Conservation (phyloP, 805 yeast species). For the Groenewaldozyma salmanticensis region DNA sequence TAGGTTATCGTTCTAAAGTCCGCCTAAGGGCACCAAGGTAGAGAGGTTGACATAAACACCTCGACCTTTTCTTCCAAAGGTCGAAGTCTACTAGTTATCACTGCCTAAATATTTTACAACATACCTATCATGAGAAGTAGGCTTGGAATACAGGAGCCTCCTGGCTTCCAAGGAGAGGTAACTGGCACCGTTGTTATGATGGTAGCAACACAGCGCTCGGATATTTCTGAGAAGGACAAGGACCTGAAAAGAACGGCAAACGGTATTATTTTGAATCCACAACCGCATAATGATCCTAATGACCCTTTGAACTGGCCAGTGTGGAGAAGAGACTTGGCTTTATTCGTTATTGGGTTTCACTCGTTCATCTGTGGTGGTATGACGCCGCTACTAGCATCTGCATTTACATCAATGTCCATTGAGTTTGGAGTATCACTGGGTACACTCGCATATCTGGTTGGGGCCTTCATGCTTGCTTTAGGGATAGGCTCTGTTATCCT, state of each 20-base stretch:
- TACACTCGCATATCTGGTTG: constrained; percentile 44
- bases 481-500: constrained; percentile 52
- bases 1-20: too few relatives aligned
- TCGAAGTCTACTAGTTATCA: too few relatives aligned
- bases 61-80: too few relatives aligned
- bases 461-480: constrained; percentile 47
- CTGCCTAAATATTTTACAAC: too few relatives aligned
- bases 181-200: constrained; percentile 34
- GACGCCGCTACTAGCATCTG: constrained; percentile 52
- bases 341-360: constrained; percentile 44
- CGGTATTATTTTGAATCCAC: constrained; percentile 49
- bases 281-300: constrained; percentile 53
- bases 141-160: constrained; percentile 37
- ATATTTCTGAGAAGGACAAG: constrained; percentile 5
- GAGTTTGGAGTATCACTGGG: constrained; percentile 37
- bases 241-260: constrained; percentile 35
- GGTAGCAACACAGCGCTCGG: not conserved
- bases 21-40: too few relatives aligned
- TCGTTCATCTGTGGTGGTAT: constrained; percentile 55
- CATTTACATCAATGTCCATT: constrained; percentile 32
- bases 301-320: constrained; percentile 61
- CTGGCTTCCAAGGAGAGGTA: constrained; percentile 27
- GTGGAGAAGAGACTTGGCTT: constrained; percentile 47
- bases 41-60: too few relatives aligned
- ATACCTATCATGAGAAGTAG: constrained; percentile 1